Conservation (phyloP, 1,284 basidiomycete genomes). For the Kwoniella shivajii region DNA sequence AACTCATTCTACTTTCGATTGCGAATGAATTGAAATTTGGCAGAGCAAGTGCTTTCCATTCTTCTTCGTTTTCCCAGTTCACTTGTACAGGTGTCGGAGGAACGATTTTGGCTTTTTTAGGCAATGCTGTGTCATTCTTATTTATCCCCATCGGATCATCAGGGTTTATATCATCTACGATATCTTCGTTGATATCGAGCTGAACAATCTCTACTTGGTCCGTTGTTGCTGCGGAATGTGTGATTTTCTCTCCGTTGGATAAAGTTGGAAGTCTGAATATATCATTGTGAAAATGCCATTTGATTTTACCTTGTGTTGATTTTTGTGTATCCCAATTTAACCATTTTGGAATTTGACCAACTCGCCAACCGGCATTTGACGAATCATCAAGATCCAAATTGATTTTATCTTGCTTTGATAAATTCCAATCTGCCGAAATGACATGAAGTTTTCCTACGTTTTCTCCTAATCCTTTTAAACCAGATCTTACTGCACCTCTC, state of each 20-base stretch:
- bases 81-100: constrained; percentile 1
- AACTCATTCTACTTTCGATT: constrained; percentile 42
- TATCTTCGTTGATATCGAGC: not conserved
- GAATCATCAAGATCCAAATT: constrained; percentile 5
- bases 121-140: not conserved
- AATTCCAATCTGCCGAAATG: constrained; percentile 38
- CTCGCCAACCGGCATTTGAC: constrained; percentile 23
- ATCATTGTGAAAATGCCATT: constrained; percentile 46
- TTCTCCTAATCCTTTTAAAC: constrained; percentile 23
- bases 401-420: constrained; percentile 6
- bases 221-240: not conserved
- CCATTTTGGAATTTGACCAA: constrained; percentile 48
- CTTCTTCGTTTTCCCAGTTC: constrained; percentile 24
- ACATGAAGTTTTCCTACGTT: constrained; percentile 38
- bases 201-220: too few relatives aligned
- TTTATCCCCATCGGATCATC: not conserved
- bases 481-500: constrained; percentile 40
- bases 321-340: constrained; percentile 33
- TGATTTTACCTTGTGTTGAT: constrained; percentile 19
- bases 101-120: not conserved
- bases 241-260: constrained; percentile 28
- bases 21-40: constrained; percentile 49
- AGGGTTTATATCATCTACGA: not conserved
- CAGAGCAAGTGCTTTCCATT: constrained; percentile 34
- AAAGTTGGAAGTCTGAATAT: constrained; percentile 36